phyloP scores from a whole-genome alignment of 495 filamentous ascomycete species.

The Trichoderma asperelloides region DNA sequence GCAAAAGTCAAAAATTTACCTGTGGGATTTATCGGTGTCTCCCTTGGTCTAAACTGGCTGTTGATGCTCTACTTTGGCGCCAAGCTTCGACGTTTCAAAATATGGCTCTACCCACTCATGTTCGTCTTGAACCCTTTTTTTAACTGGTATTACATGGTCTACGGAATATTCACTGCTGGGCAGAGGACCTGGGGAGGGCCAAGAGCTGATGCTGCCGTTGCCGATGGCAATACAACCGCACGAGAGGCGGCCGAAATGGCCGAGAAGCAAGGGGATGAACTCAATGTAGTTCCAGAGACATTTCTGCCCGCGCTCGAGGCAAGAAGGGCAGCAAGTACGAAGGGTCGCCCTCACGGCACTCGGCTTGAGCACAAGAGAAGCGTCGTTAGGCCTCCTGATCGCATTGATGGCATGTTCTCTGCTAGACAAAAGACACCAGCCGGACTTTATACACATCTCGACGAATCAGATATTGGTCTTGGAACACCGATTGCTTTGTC shows the following conservation, averaged over 20 bases:
- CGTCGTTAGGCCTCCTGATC: conserved; percentile 62
- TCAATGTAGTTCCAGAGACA: conserved; percentile 85
- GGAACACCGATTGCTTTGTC: conserved; percentile 15
- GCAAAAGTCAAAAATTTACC: conserved; percentile 71
- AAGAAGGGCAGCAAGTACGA: conserved; percentile 16
- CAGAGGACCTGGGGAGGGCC: conserved; percentile 97
- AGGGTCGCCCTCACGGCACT: conserved; percentile 14
- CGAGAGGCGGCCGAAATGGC: conserved; percentile 79
- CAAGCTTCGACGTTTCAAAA: conserved; percentile 80
- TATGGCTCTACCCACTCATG: conserved; percentile 93
- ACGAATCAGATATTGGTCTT: conserved; percentile 36
- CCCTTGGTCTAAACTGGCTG: conserved; percentile 85
- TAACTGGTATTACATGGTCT: conserved; percentile 97
- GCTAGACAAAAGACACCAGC: conserved; percentile 49
- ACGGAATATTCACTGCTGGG: conserved; percentile 80
- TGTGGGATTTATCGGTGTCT: conserved; percentile 92
- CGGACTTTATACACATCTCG: conserved; percentile 54
- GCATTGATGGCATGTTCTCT: conserved; percentile 64
- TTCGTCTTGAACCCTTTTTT: conserved; percentile 94
- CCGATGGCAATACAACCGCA: conserved; percentile 68
- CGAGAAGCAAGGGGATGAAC: conserved; percentile 71
- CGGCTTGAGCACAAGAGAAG: conserved; percentile 27
- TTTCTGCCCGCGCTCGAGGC: conserved; percentile 66
- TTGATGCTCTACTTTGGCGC: conserved; percentile 95
- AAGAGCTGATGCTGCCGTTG: conserved; percentile 80